phyloP scores from a whole-genome alignment of 2,329 filamentous ascomycete genomes.

The Cercospora sesami region DNA sequence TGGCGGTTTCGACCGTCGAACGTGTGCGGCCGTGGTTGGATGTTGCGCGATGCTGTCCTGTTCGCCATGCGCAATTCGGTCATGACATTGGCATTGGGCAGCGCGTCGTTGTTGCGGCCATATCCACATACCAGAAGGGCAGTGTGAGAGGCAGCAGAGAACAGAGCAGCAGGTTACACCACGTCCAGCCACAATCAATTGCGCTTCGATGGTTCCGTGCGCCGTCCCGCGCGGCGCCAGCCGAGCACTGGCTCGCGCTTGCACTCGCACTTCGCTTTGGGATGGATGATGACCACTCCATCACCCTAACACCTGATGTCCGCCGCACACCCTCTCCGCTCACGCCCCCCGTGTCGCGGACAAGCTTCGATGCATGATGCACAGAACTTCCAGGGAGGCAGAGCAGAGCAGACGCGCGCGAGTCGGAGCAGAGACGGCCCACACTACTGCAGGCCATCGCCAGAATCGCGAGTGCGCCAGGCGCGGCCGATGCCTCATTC shows the following conservation, averaged over 20 bases:
- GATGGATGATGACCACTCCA: neutral
- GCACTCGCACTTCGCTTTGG: neutral
- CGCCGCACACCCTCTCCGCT: constrained; percentile 3
- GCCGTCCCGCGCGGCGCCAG: neutral
- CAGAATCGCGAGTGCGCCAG: neutral
- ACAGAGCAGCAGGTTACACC: neutral
- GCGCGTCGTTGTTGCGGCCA: no score
- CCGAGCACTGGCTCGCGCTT: neutral
- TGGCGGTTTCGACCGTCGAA: neutral
- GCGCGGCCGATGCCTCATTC: constrained; percentile 9
- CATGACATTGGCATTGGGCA: neutral
- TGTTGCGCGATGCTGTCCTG: neutral
- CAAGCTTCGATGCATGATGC: constrained; percentile 11
- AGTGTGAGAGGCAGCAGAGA: neutral
- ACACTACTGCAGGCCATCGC: neutral
- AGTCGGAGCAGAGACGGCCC: neutral
- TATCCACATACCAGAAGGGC: no score
- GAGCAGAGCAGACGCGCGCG: neutral
- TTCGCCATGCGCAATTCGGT: neutral
- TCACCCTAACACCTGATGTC: neutral
- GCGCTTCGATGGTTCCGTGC: neutral
- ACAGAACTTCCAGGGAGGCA: neutral
- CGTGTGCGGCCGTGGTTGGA: neutral
- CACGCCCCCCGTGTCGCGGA: neutral
- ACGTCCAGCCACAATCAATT: neutral